Base-by-base conservation (phyloP, 129 eudicot genomes). In the Escallonia herrerae region DNA sequence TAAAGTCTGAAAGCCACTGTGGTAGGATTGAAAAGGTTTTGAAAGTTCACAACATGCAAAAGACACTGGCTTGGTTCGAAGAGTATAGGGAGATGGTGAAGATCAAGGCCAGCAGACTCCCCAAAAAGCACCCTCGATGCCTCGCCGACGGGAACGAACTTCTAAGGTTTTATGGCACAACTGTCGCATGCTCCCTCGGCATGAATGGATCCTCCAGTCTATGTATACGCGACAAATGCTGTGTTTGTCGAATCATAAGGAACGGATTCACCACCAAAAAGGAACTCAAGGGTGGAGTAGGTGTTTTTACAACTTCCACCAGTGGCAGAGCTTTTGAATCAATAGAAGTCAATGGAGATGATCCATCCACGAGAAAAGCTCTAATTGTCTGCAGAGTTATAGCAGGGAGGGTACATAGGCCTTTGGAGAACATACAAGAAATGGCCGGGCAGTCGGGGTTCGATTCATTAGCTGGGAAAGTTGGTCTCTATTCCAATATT, bases 401-500 rank as follows among this genome's bases (percentile, higher is more conserved):
- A 45, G 99, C 99, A 7, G 99, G 99, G 45, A 70, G 99, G 71
- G 99, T 94, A 59, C 99, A 94, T 63, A 71, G 93, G 66, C 99
- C 99, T 12, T 47, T 94, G 60, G 99, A 94, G 81, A 94, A 89
- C 70, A 72, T 89, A 53, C 90, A 85, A 77, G 99, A 94, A 67
- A 81, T 94, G 48, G 77, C 84, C 0, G 90, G 86, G 13, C 99
- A 94, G 48, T 71, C 89, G 3, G 97, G 99, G 74, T 94, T 94
- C 49, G 99, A 94, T 81, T 94, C 99, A 3, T 83, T 94, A 79
- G 99, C 99, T 5, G 99, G 99, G 48, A 94, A 94, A 78, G 90
- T 94, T 0, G 99, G 99, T n/a, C 79, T 84, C 4, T 87, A 94
- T 84, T 80, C 93, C 52, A 94, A 86, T 65, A 84, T 87, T 50